Evolutionary conservation across 78 protist genomes (phyloP).

Genomic region (Tieghemostelium lacteum): DNA sequence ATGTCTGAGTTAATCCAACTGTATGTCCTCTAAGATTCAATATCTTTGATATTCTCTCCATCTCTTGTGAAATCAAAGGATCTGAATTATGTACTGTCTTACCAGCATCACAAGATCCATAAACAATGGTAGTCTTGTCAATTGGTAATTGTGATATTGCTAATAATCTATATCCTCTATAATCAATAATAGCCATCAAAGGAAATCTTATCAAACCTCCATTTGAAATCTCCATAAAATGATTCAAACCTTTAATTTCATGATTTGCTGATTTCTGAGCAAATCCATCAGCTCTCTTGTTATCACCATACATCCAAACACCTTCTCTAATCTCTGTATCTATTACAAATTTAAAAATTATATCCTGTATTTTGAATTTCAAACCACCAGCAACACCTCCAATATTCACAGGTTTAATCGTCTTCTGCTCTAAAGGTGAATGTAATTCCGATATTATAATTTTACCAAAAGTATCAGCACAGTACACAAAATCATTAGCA

Average conservation of each 20-base stretch:
- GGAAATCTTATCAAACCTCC: conserved; percentile 32
- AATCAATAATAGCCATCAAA: conserved; percentile 64
- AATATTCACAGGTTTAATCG: conserved; percentile 63
- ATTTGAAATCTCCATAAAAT: conserved; percentile 19
- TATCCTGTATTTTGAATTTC: conserved; percentile 13
- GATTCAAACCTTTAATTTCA: conserved; percentile 67
- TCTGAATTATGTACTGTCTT: conserved; percentile 32
- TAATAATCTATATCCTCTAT: conserved; percentile 35
- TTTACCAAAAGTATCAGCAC: conserved; percentile 82
- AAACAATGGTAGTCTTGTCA: conserved; percentile 54
- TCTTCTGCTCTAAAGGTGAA: conserved; percentile 65
- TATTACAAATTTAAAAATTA: conserved; percentile 59
- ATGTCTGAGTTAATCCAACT: conserved; percentile 6
- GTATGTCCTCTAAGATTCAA: conserved; percentile 45
- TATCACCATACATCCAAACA: conserved; percentile 73
- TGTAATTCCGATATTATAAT: conserved; percentile 72
- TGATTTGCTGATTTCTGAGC: conserved; percentile 68
- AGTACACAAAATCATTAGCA: conserved; percentile 75
- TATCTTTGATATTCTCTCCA: conserved; percentile 23
- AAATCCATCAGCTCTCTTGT: conserved; percentile 25
- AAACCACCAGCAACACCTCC: conserved; percentile 85
- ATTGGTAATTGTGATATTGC: conserved; percentile 65
- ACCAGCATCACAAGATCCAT: conserved; percentile 80
- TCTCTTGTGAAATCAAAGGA: conserved; percentile 3
- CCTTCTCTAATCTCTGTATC: conserved; percentile 51